Percentiles rank a stretch among this genome's conserved stretches.
Evolutionary conservation across 2,329 filamentous ascomycete genomes (phyloP).

Genomic region (Leptographium flavum): DNA sequence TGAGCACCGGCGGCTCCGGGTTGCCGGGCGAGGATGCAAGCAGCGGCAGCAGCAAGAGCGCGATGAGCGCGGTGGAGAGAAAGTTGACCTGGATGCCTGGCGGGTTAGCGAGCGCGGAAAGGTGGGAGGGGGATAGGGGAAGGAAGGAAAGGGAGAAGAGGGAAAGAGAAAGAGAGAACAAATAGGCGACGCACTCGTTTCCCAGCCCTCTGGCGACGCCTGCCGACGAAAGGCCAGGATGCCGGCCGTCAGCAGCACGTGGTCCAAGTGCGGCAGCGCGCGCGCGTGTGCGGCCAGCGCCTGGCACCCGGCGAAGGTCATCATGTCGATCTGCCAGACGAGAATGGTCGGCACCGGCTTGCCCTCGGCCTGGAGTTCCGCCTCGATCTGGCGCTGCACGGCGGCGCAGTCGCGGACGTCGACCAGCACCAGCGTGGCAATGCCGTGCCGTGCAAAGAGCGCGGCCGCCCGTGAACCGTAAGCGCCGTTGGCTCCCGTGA

Average conservation of each 20-base stretch:
- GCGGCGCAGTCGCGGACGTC: constrained; percentile 19
- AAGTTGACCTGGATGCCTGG: constrained; percentile 21
- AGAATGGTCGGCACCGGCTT: constrained; percentile 18
- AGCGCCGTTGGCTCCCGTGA: constrained; percentile 22
- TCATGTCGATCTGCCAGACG: constrained; percentile 22
- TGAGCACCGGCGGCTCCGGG: constrained; percentile 20
- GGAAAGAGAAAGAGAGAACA: neutral
- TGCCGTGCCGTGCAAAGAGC: constrained; percentile 19
- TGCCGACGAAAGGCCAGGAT: constrained; percentile 22
- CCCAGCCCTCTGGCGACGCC: constrained; percentile 24
- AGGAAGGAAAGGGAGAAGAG: neutral
- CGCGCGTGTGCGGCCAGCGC: constrained; percentile 16
- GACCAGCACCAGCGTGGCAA: constrained; percentile 21
- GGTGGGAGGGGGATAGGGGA: neutral
- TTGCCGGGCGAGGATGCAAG: constrained; percentile 15
- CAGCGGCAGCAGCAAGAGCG: constrained; percentile 18
- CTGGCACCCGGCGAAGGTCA: constrained; percentile 21
- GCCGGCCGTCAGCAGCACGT: constrained; percentile 22
- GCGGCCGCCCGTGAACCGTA: constrained; percentile 22
- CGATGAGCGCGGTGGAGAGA: constrained; percentile 20
- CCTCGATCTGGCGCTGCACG: constrained; percentile 20
- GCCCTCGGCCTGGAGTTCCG: constrained; percentile 13
- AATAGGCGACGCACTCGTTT: constrained; percentile 14
- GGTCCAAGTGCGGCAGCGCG: constrained; percentile 18
- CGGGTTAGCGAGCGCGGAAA: neutral